phyloP scores from a whole-genome alignment of 805 yeast species.

The Candida orba region DNA sequence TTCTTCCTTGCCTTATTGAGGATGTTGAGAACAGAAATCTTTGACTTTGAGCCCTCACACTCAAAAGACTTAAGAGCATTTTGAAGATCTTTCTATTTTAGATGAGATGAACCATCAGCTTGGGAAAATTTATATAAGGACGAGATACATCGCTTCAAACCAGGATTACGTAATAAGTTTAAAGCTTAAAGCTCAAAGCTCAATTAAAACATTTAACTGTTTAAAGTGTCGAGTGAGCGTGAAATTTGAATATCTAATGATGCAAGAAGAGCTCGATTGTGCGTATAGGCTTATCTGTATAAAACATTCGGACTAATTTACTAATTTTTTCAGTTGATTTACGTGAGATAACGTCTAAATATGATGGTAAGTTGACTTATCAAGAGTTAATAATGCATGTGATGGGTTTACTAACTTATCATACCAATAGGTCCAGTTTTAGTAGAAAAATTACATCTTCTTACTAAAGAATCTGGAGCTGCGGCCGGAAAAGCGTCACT shows the following conservation, averaged over 20 bases:
- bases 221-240: not conserved
- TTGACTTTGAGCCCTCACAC: not conserved
- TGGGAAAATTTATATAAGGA: too few species aligned
- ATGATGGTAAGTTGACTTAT: slow-evolving; percentile 3
- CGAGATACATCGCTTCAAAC: not conserved
- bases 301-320: too few species aligned
- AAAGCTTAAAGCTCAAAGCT: not conserved
- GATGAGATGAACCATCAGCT: too few species aligned
- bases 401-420: not conserved
- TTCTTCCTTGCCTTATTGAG: slow-evolving; percentile 1
- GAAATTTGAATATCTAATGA: not conserved
- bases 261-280: slow-evolving; percentile 5
- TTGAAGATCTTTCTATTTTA: too few species aligned
- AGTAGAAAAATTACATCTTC: slow-evolving; percentile 14
- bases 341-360: slow-evolving; percentile 1
- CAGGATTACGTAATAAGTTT: not conserved
- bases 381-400: not conserved
- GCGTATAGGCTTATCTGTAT: not conserved
- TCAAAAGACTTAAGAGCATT: not conserved
- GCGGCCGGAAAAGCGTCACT: slow-evolving; percentile 11
- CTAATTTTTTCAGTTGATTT: slow-evolving; percentile 1
- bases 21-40: not conserved
- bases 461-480: slow-evolving; percentile 4
- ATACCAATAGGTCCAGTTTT: slow-evolving; percentile 13
- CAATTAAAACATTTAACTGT: not conserved